Base-by-base conservation (phyloP, 2,329 filamentous ascomycete genomes). In the Gaeumannomyces sp. region DNA sequence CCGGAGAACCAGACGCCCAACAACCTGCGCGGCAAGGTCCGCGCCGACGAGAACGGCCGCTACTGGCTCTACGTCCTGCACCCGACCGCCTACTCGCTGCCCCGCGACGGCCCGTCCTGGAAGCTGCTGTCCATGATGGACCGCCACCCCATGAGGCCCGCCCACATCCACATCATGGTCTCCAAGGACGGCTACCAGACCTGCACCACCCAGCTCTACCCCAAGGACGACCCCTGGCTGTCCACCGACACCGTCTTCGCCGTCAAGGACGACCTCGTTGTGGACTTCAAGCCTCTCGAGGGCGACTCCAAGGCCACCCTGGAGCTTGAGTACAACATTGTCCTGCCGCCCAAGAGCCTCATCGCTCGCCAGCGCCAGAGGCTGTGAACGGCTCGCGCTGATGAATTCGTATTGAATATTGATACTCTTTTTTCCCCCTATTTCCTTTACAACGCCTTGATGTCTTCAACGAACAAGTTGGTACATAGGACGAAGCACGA, bases 121-220 rank as follows among this genome's bases (percentile, higher is more conserved):
- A 74, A 81, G 64, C 73, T 88, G 16, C 78, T 88, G 22, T 68
- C 73, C 16, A 70, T 85, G 35, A 78, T 87, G 67, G 85, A 85
- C 68, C 79, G 85, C 38, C 82, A 85, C 67, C 78, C 82, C 19
- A 85, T 78, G 73, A 78, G 85, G 19, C 85, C 85, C 2, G 85
- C 84, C 3, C 85, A 88, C 69, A 82, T 88, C 61, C 85, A 88
- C 71, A 81, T 87, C 69, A 82, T 85, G 73, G 81, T 58, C 59
- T 53, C 57, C n/a, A 29, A 33, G n/a, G n/a, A 45, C 2, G 82
- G 81, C 45, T 88, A 87, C 78, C 86, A 85, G 69, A 73, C 85
- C 81, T 28, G 89, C 62, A 86, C 85, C 1, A 89, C 88, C 0
- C 88, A 91, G 71, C 87, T 90, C 65, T 91, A 89, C 71, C 85